These are phyloP conservation scores for Botrytis aclada DNA, from an alignment of 2,329 filamentous ascomycete genomes.

Conservation along the genomic window DNA sequence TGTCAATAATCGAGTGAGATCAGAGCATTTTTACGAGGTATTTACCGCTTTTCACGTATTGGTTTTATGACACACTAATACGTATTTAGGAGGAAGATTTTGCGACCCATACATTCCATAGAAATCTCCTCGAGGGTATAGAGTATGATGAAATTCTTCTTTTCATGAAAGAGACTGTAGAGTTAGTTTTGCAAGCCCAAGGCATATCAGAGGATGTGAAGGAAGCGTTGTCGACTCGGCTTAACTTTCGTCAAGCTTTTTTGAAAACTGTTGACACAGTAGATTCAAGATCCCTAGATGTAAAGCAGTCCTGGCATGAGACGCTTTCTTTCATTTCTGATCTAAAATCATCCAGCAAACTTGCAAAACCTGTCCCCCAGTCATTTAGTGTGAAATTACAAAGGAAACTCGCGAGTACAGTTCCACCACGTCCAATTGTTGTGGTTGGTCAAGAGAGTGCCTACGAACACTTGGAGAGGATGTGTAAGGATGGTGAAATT, in stretches of 20 bases:
- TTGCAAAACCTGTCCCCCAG: slow-evolving; percentile 66
- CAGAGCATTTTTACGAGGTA: slow-evolving; percentile 90
- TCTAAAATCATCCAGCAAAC: slow-evolving; percentile 56
- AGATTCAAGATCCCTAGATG: slow-evolving; percentile 46
- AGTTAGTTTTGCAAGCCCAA: slow-evolving; percentile 26
- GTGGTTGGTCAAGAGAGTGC: slow-evolving; percentile 71
- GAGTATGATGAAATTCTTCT: slow-evolving; percentile 42
- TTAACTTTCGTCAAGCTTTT: slow-evolving; percentile 65
- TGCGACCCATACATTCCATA: slow-evolving; percentile 84
- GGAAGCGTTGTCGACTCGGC: slow-evolving; percentile 59
- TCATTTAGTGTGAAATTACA: slow-evolving; percentile 90
- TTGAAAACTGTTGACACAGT: slow-evolving; percentile 51
- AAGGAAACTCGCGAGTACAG: slow-evolving; percentile 85
- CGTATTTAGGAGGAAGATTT: slow-evolving; percentile 85
- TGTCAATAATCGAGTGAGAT: slow-evolving; percentile 72
- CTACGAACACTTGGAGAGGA: slow-evolving; percentile 62
- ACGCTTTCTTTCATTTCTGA: slow-evolving; percentile 47
- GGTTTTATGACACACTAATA: background rate
- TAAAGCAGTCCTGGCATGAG: slow-evolving; percentile 44
- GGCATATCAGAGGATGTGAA: slow-evolving; percentile 39
- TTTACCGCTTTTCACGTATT: slow-evolving; percentile 27
- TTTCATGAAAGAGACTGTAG: slow-evolving; percentile 38
- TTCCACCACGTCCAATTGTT: slow-evolving; percentile 88
- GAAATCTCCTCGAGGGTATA: slow-evolving; percentile 68
- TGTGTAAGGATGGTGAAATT: slow-evolving; percentile 71